Conservation (phyloP, 2,329 filamentous ascomycete genomes). For the Sporothrix pallida region DNA sequence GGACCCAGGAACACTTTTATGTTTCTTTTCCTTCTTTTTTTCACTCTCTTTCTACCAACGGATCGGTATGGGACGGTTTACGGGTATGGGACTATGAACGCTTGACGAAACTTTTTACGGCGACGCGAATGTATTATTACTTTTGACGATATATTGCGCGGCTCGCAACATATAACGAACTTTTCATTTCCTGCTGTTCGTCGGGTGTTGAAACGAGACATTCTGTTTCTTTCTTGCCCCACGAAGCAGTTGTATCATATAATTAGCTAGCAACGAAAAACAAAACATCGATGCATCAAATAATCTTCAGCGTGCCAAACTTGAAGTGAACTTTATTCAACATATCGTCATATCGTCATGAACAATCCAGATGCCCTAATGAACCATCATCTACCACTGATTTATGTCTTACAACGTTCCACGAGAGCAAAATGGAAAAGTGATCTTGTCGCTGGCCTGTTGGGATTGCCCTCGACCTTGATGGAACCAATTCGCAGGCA, state of each 20-base stretch:
- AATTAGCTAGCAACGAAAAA: conserved; percentile 23
- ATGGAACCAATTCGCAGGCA: conserved; percentile 43
- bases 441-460: too few relatives aligned
- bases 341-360: background rate
- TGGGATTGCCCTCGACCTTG: conserved; percentile 46
- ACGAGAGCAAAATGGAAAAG: conserved; percentile 21
- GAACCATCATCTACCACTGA: too few relatives aligned
- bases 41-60: background rate
- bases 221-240: background rate
- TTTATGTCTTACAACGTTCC: conserved; percentile 4
- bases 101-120: conserved; percentile 32
- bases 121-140: conserved; percentile 34
- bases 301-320: background rate
- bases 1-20: background rate
- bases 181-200: background rate
- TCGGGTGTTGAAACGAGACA: too few relatives aligned
- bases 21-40: background rate
- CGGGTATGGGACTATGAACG: conserved; percentile 12
- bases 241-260: conserved; percentile 23
- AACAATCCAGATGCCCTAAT: too few relatives aligned
- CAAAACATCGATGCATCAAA: background rate
- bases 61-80: conserved; percentile 17
- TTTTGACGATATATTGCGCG: conserved; percentile 33
- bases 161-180: conserved; percentile 32
- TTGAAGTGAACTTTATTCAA: background rate